A percentile compares a stretch with the other conserved stretches of the same genome.
phyloP scores from a whole-genome alignment of 2,329 filamentous ascomycete species.

The Aspergillus floridensis region DNA sequence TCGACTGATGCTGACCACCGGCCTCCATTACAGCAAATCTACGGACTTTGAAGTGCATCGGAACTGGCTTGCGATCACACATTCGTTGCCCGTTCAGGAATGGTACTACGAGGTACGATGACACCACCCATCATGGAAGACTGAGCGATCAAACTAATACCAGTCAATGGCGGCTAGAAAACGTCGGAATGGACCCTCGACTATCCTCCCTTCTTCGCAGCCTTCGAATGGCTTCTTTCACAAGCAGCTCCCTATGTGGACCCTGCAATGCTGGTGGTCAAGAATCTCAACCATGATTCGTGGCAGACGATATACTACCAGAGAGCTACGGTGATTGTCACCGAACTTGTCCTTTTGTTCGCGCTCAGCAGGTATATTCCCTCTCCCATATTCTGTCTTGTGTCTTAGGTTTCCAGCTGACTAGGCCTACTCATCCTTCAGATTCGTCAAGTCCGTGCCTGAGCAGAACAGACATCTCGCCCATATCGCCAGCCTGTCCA shows the following conservation, averaged over 20 bases:
- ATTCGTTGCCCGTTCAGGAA: conserved; percentile 78
- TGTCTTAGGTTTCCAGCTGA: conserved; percentile 18
- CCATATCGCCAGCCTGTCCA: conserved; percentile 82
- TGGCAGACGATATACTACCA: conserved; percentile 96
- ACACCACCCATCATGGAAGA: background rate
- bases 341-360: conserved; percentile 79
- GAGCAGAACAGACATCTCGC: conserved; percentile 67
- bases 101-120: conserved; percentile 85
- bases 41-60: conserved; percentile 99
- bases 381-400: background rate
- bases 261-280: conserved; percentile 74
- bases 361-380: conserved; percentile 68
- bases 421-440: conserved; percentile 45
- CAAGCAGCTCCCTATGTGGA: conserved; percentile 75
- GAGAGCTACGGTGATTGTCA: conserved; percentile 77
- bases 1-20: background rate
- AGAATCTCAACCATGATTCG: conserved; percentile 80
- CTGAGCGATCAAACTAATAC: conserved; percentile 5
- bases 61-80: conserved; percentile 96
- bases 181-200: conserved; percentile 99
- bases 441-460: conserved; percentile 72
- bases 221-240: conserved; percentile 91
- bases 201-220: conserved; percentile 97
- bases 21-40: conserved; percentile 68
- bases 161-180: conserved; percentile 50